Percentiles rank a stretch among this genome's conserved stretches.
Conservation (phyloP, 2,329 filamentous ascomycete species). For the Trichothecium sympodiale region DNA sequence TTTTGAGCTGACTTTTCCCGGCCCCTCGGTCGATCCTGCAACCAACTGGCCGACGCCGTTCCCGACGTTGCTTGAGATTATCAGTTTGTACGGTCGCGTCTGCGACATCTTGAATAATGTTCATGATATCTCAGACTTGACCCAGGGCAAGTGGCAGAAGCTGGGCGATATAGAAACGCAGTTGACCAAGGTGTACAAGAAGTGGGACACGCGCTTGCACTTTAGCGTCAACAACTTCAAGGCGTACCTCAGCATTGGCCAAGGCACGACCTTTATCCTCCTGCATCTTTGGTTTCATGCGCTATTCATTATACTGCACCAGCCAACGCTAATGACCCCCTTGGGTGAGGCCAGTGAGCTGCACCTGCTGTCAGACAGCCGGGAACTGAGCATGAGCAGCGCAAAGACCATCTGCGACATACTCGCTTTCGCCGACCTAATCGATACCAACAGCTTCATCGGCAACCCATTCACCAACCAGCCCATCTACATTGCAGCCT, state of each 20-base stretch:
- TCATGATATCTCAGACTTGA: constrained; percentile 61
- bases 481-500: constrained; percentile 84
- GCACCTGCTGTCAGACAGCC: constrained; percentile 68
- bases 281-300: constrained; percentile 86
- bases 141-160: constrained; percentile 59
- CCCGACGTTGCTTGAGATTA: constrained; percentile 69
- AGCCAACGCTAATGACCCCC: constrained; percentile 70
- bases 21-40: constrained; percentile 34
- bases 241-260: constrained; percentile 66
- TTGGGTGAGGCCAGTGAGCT: constrained; percentile 54
- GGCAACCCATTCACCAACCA: constrained; percentile 85
- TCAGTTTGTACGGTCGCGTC: constrained; percentile 75
- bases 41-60: constrained; percentile 69
- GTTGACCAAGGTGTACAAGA: constrained; percentile 61
- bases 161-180: constrained; percentile 72
- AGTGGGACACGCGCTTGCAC: constrained; percentile 61
- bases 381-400: constrained; percentile 74
- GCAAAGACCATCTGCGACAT: constrained; percentile 90
- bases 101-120: constrained; percentile 80
- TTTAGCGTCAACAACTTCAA: constrained; percentile 84
- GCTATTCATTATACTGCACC: constrained; percentile 73
- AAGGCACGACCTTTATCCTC: constrained; percentile 78
- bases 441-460: constrained; percentile 75
- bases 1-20: constrained; percentile 65
- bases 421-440: constrained; percentile 72